Evolutionary conservation across 1,284 basidiomycete species (phyloP).

Genomic region (Sanghuangporus sanghuang): DNA sequence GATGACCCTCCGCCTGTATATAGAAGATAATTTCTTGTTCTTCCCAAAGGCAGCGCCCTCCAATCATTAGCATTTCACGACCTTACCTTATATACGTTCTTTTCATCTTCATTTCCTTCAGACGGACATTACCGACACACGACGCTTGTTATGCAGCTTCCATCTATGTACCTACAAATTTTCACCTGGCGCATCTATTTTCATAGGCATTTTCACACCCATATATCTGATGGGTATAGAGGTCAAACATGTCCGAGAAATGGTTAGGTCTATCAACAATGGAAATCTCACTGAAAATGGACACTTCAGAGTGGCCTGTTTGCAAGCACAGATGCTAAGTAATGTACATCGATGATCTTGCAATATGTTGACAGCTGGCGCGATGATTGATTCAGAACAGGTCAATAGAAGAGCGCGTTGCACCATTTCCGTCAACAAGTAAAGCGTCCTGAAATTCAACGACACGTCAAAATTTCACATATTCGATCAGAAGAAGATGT

Average conservation of each 20-base stretch:
- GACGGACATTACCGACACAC: neutral
- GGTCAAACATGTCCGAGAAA: neutral
- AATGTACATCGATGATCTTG: neutral
- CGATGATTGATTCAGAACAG: conserved; percentile 1
- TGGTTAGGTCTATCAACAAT: neutral
- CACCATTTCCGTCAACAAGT: conserved; percentile 28
- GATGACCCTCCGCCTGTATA: neutral
- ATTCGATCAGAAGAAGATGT: neutral
- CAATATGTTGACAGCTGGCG: neutral
- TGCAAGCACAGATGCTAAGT: neutral
- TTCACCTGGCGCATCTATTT: too few relatives aligned
- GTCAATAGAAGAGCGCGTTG: conserved; percentile 28
- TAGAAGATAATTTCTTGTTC: neutral
- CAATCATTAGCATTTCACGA: neutral
- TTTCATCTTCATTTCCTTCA: neutral
- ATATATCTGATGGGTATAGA: neutral
- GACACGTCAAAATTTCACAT: neutral
- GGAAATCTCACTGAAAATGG: neutral
- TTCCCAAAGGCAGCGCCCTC: neutral
- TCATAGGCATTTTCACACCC: neutral
- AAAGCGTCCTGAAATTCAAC: conserved; percentile 28
- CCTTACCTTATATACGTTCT: neutral
- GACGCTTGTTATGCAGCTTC: neutral
- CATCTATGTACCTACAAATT: neutral
- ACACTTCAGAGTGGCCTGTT: neutral